These are phyloP conservation scores for Cardamine occulta DNA, from an alignment of 345 rosid species.

Conservation along the genomic window DNA sequence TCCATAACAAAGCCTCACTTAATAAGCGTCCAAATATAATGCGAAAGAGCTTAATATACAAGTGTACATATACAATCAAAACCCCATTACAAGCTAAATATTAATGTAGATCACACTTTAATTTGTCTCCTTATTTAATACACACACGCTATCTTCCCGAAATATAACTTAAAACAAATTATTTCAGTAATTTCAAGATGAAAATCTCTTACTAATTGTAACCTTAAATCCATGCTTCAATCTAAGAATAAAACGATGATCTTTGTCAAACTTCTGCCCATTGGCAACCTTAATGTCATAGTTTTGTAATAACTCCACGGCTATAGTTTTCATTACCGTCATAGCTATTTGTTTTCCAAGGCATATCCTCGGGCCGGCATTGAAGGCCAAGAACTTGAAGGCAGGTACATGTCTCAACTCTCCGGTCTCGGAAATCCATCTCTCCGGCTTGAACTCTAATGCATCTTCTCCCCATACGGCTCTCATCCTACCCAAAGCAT, in stretches of 20 bases:
- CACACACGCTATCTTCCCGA: neutral
- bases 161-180: neutral
- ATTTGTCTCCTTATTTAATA: neutral
- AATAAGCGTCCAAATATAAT: no score
- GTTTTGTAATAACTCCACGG: neutral
- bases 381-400: constrained; percentile 8
- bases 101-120: neutral
- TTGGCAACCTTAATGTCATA: neutral
- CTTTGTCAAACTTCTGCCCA: neutral
- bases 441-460: constrained; percentile 13
- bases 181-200: neutral
- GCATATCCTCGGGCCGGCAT: neutral
- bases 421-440: constrained; percentile 7
- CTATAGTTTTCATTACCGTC: neutral
- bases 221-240: constrained; percentile 11
- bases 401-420: neutral
- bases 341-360: constrained; percentile 1
- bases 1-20: no score
- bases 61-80: neutral
- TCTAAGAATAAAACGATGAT: neutral
- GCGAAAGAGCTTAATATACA: neutral
- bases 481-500: neutral
- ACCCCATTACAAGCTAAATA: neutral
- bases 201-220: neutral
- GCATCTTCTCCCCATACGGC: constrained; percentile 7